These are phyloP conservation scores for Cercis canadensis DNA, from an alignment of 306 rosid genomes.

Conservation along the genomic window DNA sequence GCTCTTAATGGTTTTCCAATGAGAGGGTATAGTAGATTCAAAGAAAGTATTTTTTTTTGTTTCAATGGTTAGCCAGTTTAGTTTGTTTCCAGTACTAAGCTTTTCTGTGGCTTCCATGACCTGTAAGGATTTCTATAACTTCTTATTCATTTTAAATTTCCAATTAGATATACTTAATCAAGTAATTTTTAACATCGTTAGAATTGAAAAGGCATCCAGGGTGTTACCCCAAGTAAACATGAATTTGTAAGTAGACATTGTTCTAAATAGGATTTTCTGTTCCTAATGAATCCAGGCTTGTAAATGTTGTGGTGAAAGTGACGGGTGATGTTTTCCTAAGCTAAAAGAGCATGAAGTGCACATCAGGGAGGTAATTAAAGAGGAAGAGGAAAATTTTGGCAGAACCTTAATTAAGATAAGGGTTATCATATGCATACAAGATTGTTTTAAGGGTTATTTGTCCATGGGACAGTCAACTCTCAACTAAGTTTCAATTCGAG, in stretches of 20 bases:
- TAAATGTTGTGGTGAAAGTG: constrained; percentile 59
- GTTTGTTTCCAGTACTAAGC: constrained; percentile 11
- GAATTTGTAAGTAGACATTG: too few relatives aligned
- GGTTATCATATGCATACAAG: constrained; percentile 7
- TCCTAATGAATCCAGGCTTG: constrained; percentile 67
- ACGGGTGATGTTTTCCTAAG: constrained; percentile 91
- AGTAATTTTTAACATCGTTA: too few relatives aligned
- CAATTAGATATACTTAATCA: too few relatives aligned
- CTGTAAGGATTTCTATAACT: background rate
- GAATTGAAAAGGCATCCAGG: background rate
- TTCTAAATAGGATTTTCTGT: background rate
- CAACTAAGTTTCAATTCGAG: constrained; percentile 8
- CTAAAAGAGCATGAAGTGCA: constrained; percentile 67
- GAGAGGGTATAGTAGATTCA: constrained; percentile 68
- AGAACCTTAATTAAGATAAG: constrained; percentile 89
- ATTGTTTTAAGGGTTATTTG: constrained; percentile 18
- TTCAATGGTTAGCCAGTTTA: constrained; percentile 1
- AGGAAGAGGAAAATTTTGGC: constrained; percentile 97
- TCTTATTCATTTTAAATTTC: constrained; percentile 7
- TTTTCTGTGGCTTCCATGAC: constrained; percentile 13
- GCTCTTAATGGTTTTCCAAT: constrained; percentile 84
- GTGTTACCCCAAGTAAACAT: background rate
- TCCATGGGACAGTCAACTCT: too few relatives aligned
- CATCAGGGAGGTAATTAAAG: constrained; percentile 72
- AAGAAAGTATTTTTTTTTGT: background rate